Evolutionary conservation across 2,329 filamentous ascomycete genomes (phyloP).

Genomic region (Arthroderma uncinatum): DNA sequence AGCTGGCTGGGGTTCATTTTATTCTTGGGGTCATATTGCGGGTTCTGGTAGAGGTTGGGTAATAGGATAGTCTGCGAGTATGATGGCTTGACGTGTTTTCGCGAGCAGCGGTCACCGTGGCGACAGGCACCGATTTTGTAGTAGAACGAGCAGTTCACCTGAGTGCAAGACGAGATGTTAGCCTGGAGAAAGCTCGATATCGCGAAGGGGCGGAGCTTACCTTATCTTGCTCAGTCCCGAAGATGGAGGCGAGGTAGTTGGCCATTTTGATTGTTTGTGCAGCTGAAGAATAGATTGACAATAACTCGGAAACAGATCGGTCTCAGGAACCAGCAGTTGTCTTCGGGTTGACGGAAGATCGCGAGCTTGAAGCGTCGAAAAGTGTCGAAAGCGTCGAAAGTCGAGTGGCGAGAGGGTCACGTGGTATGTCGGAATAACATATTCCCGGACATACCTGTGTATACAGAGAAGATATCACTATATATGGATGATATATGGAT

Average conservation of each 20-base stretch:
- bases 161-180: conserved; percentile 14
- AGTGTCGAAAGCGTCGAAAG: no score
- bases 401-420: no score
- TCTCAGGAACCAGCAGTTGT: neutral
- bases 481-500: no score
- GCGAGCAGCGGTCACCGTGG: conserved; percentile 93
- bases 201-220: conserved; percentile 13
- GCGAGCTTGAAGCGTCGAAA: neutral
- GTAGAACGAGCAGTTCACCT: conserved; percentile 98
- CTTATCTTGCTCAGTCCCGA: conserved; percentile 98
- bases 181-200: neutral
- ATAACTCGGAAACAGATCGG: neutral
- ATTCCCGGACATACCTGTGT: no score
- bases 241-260: conserved; percentile 98
- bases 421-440: no score
- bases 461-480: no score
- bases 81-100: conserved; percentile 98
- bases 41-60: conserved; percentile 98
- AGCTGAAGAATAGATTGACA: neutral
- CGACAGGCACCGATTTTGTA: conserved; percentile 99
- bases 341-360: neutral
- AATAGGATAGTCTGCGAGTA: conserved; percentile 97
- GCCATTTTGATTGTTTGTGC: conserved; percentile 51
- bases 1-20: conserved; percentile 94
- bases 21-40: conserved; percentile 89